These are phyloP conservation scores for Nannochloropsis gaditana DNA, from an alignment of 108 stramenopile species.

Conservation along the genomic window DNA sequence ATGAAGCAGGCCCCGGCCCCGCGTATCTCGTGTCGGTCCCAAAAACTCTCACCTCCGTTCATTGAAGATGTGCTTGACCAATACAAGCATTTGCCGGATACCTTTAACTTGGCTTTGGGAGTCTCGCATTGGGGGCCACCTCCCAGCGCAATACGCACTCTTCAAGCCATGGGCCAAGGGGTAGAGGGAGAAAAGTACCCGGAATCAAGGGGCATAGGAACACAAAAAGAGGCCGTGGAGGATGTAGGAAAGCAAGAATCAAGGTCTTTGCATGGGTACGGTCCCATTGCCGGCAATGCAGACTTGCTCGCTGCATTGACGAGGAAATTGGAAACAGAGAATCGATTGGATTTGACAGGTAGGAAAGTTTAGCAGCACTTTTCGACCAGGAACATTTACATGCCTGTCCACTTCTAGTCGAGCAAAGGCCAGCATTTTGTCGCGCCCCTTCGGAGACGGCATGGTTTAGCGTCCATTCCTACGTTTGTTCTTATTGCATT, in stretches of 20 bases:
- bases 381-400: too few species aligned
- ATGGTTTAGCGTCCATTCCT: too few species aligned
- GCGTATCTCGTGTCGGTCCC: not conserved
- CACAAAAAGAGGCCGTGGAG: not conserved
- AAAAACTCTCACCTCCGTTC: not conserved
- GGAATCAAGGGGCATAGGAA: too few species aligned
- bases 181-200: not conserved
- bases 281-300: slow-evolving; percentile 31
- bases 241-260: not conserved
- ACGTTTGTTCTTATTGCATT: too few species aligned
- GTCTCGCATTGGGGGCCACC: slow-evolving; percentile 45
- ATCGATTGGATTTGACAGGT: slow-evolving; percentile 38
- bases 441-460: too few species aligned
- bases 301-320: slow-evolving; percentile 30
- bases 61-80: slow-evolving; percentile 41
- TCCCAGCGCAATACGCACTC: slow-evolving; percentile 24
- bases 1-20: not conserved
- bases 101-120: slow-evolving; percentile 40
- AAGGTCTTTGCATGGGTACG: slow-evolving; percentile 28
- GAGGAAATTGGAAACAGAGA: slow-evolving; percentile 31
- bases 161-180: not conserved
- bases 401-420: too few species aligned
- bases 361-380: slow-evolving; percentile 11
- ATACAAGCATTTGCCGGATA: slow-evolving; percentile 31
- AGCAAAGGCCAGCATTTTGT: too few species aligned